These are phyloP conservation scores for Tephrocybe sp. DNA, from an alignment of 768 basidiomycete genomes.

Conservation along the genomic window DNA sequence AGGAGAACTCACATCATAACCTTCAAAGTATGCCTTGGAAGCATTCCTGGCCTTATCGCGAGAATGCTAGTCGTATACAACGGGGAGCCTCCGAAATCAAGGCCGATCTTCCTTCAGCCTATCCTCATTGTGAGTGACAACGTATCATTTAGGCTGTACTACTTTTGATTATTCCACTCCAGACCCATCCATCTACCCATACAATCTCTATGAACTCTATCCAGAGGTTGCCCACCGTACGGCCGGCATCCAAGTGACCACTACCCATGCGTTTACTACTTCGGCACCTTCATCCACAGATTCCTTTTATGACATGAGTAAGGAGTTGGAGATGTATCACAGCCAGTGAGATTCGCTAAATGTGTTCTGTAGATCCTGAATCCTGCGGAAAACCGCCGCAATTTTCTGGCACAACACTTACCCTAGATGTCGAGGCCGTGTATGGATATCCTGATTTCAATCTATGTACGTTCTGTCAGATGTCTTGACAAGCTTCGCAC, in stretches of 20 bases:
- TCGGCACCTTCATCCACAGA: constrained; percentile 3
- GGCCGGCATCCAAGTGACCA: too few species aligned
- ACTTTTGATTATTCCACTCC: background rate
- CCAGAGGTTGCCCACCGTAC: constrained; percentile 14
- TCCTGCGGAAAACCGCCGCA: background rate
- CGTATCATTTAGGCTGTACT: background rate
- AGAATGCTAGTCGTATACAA: too few species aligned
- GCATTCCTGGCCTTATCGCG: too few species aligned
- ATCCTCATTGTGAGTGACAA: too few species aligned
- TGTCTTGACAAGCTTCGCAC: background rate
- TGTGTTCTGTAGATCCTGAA: constrained; percentile 13
- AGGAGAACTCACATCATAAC: background rate
- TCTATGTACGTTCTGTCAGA: constrained; percentile 29
- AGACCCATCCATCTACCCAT: constrained; percentile 34
- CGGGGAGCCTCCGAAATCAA: too few species aligned
- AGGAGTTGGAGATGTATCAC: background rate
- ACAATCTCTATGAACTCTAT: constrained; percentile 36
- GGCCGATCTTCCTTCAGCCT: too few species aligned
- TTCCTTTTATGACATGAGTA: constrained; percentile 20
- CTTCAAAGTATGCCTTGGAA: too few species aligned
- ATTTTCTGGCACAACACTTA: background rate
- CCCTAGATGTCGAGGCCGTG: background rate
- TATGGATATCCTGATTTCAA: constrained; percentile 21
- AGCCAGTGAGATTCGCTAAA: background rate
- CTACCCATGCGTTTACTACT: background rate